A percentile compares a stretch with the other conserved stretches of the same genome.
Conservation (phyloP, 2,329 filamentous ascomycete species). For the Lanzia echinophila region DNA sequence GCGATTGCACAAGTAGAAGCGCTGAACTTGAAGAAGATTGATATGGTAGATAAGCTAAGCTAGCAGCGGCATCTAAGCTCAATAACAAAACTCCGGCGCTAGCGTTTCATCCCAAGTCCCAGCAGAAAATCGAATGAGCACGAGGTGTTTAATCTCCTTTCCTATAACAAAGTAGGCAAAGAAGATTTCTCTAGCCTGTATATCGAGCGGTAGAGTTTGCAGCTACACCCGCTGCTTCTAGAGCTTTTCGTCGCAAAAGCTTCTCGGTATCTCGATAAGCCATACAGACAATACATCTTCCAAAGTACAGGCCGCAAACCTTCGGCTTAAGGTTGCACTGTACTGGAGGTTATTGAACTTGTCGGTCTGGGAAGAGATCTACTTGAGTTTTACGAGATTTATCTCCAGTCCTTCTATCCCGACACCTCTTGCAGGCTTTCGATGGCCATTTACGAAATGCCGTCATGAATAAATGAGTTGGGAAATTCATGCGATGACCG, state of each 20-base stretch:
- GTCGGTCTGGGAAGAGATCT: not conserved
- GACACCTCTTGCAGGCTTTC: conserved; percentile 18
- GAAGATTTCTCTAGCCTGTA: conserved; percentile 10
- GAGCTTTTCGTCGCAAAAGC: conserved; percentile 8
- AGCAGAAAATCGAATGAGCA: conserved; percentile 5
- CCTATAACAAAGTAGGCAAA: conserved; percentile 9
- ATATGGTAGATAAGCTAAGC: conserved; percentile 14
- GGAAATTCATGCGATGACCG: not conserved
- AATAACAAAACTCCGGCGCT: no score
- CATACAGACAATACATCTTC: conserved; percentile 8
- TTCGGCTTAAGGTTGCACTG: conserved; percentile 19
- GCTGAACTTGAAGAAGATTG: no score
- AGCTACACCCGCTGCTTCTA: not conserved
- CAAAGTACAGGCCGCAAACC: conserved; percentile 9
- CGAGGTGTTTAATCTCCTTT: not conserved
- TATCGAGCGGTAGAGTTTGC: conserved; percentile 5
- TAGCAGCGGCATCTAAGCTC: conserved; percentile 11
- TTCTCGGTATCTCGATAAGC: conserved; percentile 11
- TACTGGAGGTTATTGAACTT: not conserved
- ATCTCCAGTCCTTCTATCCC: conserved; percentile 16
- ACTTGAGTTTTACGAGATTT: not conserved
- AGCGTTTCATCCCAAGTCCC: no score
- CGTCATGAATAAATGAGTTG: not conserved
- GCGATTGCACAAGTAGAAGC: no score
- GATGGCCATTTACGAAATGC: conserved; percentile 12